Percentiles rank a stretch among this genome's conserved stretches.
These are phyloP conservation scores for Pythium biforme DNA, from an alignment of 352 stramenopile genomes.

Conservation along the genomic window DNA sequence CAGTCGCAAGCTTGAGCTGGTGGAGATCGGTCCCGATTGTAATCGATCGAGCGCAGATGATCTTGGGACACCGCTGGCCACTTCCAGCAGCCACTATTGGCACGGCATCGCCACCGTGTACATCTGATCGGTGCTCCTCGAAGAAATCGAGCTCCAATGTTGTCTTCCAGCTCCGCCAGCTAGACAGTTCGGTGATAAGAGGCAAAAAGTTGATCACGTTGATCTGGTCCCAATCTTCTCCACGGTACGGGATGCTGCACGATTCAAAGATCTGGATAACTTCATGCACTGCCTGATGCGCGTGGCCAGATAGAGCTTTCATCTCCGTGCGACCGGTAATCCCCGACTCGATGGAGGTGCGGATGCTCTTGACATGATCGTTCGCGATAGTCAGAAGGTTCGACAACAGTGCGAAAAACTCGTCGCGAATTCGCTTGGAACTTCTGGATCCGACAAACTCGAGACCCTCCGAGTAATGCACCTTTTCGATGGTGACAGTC, in stretches of 20 bases:
- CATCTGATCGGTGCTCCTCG: constrained; percentile 39
- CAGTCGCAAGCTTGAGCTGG: constrained; percentile 57
- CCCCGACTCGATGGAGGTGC: constrained; percentile 3
- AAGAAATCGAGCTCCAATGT: constrained; percentile 50
- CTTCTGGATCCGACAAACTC: constrained; percentile 61
- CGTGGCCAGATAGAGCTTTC: constrained; percentile 29
- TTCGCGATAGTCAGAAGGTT: constrained; percentile 48
- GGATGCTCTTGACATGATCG: constrained; percentile 15
- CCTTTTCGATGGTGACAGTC: constrained; percentile 43
- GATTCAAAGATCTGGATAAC: constrained; percentile 74
- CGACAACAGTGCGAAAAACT: constrained; percentile 70
- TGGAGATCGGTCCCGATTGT: constrained; percentile 68
- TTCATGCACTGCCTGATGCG: constrained; percentile 64
- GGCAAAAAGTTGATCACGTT: constrained; percentile 55
- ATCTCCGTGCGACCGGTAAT: neutral
- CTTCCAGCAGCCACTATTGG: constrained; percentile 58
- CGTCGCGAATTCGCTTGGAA: constrained; percentile 40
- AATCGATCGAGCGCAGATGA: constrained; percentile 62
- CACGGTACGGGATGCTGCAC: constrained; percentile 73
- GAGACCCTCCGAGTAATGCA: constrained; percentile 73
- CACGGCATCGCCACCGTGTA: constrained; percentile 32
- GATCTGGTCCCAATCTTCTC: constrained; percentile 62
- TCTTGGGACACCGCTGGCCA: constrained; percentile 60
- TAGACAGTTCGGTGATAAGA: constrained; percentile 69
- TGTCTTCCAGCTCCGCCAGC: constrained; percentile 77